phyloP scores from a whole-genome alignment of 257 asterid genomes.

The Rauvolfia tetraphylla region DNA sequence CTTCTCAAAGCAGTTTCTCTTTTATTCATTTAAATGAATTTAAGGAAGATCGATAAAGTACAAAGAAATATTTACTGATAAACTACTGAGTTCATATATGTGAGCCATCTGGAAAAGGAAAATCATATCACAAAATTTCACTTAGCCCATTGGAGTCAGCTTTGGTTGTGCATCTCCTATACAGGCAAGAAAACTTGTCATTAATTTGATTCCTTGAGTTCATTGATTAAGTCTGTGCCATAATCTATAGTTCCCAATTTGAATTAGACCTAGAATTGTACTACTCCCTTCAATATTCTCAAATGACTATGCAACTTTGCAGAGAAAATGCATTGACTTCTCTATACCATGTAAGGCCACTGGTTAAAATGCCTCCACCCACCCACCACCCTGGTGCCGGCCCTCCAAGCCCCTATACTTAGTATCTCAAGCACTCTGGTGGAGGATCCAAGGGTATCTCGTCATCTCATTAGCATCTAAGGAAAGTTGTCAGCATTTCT shows the following conservation, averaged over 20 bases:
- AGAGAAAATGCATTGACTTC: not conserved
- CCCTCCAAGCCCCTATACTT: not conserved
- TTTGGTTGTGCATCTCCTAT: not conserved
- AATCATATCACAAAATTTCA: not conserved
- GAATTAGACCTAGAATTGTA: not conserved
- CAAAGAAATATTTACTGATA: not conserved
- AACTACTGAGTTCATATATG: not conserved
- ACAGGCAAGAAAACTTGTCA: not conserved
- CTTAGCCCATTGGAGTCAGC: not conserved
- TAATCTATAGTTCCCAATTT: not conserved
- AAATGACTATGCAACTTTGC: not conserved
- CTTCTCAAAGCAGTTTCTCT: not conserved
- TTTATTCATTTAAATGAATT: not conserved
- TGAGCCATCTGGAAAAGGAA: not conserved
- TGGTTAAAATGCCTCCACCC: not conserved
- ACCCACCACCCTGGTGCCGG: not conserved
- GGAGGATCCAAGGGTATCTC: not conserved
- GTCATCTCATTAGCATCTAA: not conserved
- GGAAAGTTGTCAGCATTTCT: not conserved
- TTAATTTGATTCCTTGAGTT: not conserved
- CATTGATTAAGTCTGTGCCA: not conserved
- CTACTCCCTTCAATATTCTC: not conserved
- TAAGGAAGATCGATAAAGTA: not conserved
- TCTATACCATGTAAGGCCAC: not conserved
- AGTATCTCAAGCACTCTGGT: not conserved